Evolutionary conservation across 176 grass and related monocot species (phyloP), one percentile per base, ranked within the genome.

Genomic region (Avena sativa): DNA sequence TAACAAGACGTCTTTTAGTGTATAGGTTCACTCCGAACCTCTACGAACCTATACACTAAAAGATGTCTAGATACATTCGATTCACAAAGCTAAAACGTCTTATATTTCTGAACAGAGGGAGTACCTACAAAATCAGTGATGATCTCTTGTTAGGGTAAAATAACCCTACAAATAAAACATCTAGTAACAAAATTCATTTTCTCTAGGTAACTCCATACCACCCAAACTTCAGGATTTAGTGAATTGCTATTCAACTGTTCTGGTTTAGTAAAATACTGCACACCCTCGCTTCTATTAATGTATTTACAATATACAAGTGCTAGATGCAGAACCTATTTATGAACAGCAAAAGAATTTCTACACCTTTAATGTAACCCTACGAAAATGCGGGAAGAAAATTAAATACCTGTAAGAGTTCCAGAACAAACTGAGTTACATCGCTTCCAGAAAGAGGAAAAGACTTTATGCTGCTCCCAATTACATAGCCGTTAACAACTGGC

Each of bases 381-480:
- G 79, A 86, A 86, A 75, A 86, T 78, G 17, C 36, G 15, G 49
- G 57, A 6, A 85, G 59, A 79, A 80, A 9, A 80, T 53, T 46
- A 67, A 28, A 70, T 92, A 99, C 97, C 92, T 92, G 92, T 85
- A 96, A 85, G 88, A 99, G 90, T 79, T 99, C 94, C n/a, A 86
- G 90, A 91, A 99, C 73, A 86, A 99, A 94, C 55, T 86, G 87
- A 67, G 94, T 96, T 77, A 94, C 85, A 1, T 98, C 94, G 90
- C 93, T 91, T 83, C 97, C 97, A 9, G 97, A 90, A 64, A 89
- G 79, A 63, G 97, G 92, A 88, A 96, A 98, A 84, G 93, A 91
- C 83, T 98, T 98, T 85, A 98, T 98, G 92, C 94, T 98, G 77
- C 97, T 98, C 51, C 97, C 97, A 84, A 98, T 96, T 46, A 98